Base-by-base conservation (phyloP, 2,329 filamentous ascomycete genomes). In the Fusarium nematophilum region DNA sequence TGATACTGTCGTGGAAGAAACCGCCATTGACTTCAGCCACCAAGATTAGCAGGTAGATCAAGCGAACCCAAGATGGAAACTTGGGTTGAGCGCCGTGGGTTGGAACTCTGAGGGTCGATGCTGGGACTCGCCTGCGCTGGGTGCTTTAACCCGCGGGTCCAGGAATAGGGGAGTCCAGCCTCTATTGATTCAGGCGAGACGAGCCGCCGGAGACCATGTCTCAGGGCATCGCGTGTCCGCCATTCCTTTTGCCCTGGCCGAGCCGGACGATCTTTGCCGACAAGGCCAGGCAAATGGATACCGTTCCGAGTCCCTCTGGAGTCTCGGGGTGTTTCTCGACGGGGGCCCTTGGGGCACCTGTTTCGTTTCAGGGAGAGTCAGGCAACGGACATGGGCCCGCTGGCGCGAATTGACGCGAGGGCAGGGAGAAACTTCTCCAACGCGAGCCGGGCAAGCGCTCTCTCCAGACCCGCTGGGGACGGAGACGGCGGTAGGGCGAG, bases 361-460 rank as follows among this genome's bases (percentile, higher is more conserved):
- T 65, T 65, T 64, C 61, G 62, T 64, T 64, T 64, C 62, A 64
- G 61, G 53, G 44, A 62, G 61, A 62, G 49, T 64, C 57, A 59
- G 38, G 25, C 34, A 60, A 38, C 30, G 29, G 42, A 33, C 53
- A 51, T 59, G 61, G 61, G 23, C 48, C n/a, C 13, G 10, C 21
- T 10, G 34, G 23, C 34, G 38, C 31, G 8, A 11, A 18, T 21
- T 27, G 34, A 59, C 37, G 50, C 48, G 55, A 61, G 51, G 48
- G 45, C 25, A 62, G 36, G 46, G 48, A 52, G 40, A 52, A n/a
- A n/a, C 17, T 17, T 23, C 30, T 25, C 43, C 29, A 54, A 17
- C 45, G 36, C 38, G 36, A 33, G 59, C 36, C 21, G n/a, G 33
- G 42, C 36, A 31, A 46, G 30, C 25, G 42, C 17, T 17, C 18